phyloP scores from a whole-genome alignment of 352 stramenopile species.

The Globisporangium perplexum region DNA sequence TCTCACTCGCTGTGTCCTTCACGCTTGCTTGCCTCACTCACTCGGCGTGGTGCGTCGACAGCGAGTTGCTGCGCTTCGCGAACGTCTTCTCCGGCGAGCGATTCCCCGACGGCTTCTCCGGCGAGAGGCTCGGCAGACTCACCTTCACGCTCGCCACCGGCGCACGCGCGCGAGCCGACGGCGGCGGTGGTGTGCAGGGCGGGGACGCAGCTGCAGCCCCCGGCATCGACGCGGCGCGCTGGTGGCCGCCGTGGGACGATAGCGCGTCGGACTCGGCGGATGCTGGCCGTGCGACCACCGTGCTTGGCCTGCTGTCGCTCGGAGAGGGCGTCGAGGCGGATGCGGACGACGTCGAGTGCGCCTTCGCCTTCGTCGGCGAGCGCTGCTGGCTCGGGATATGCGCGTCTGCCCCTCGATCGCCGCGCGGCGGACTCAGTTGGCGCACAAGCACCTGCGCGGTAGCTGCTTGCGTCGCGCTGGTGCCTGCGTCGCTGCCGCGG shows the following conservation, averaged over 20 bases:
- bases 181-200: background rate
- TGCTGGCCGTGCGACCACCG: constrained; percentile 4
- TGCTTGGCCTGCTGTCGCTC: background rate
- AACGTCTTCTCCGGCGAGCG: constrained; percentile 35
- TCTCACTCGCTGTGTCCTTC: background rate
- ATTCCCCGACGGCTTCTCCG: constrained; percentile 32
- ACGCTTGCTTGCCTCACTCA: too few species aligned
- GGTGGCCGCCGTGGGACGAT: background rate
- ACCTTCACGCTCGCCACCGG: constrained; percentile 19
- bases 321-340: constrained; percentile 2
- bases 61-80: constrained; percentile 17
- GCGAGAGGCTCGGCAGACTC: constrained; percentile 51
- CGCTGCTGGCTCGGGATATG: background rate
- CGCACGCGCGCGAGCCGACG: constrained; percentile 3
- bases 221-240: background rate
- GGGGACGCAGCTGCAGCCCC: background rate
- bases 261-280: constrained; percentile 6
- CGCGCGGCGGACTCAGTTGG: background rate
- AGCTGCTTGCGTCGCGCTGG: background rate
- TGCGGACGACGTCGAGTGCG: constrained; percentile 11
- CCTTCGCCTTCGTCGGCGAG: constrained; percentile 8
- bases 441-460: constrained; percentile 3
- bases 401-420: background rate
- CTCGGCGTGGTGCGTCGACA: constrained; percentile 1
- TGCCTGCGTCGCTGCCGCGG: background rate